These are phyloP conservation scores for Monilinia fructicola DNA, from an alignment of 2,329 filamentous ascomycete genomes.

Conservation along the genomic window DNA sequence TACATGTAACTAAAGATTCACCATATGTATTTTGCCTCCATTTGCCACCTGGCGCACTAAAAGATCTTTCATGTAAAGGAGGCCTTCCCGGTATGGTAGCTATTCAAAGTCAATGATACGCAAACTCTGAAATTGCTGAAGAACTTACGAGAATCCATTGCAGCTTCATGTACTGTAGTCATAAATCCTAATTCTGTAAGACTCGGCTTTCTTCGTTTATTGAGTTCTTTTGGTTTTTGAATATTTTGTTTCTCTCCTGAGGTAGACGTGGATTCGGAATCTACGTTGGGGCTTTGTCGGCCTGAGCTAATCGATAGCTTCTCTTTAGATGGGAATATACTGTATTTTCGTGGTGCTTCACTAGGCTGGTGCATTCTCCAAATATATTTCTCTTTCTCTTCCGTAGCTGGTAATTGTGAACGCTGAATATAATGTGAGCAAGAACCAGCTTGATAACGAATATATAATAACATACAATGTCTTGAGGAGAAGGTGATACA, in stretches of 20 bases:
- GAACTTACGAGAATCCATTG: constrained; percentile 69
- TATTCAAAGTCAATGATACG: constrained; percentile 38
- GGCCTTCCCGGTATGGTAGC: constrained; percentile 67
- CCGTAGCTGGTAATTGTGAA: constrained; percentile 25
- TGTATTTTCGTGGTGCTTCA: constrained; percentile 52
- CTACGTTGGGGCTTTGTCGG: constrained; percentile 50
- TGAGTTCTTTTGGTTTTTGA: constrained; percentile 57
- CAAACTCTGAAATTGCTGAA: constrained; percentile 1
- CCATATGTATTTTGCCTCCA: constrained; percentile 49
- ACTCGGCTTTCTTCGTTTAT: constrained; percentile 61
- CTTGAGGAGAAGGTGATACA: constrained; percentile 43
- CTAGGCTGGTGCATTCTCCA: constrained; percentile 62
- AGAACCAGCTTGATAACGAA: constrained; percentile 14
- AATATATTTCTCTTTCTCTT: constrained; percentile 50
- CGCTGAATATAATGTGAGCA: constrained; percentile 32
- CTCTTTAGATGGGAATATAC: constrained; percentile 57
- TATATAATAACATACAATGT: constrained; percentile 35
- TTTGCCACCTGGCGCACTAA: constrained; percentile 56
- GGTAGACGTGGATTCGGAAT: constrained; percentile 44
- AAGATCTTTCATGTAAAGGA: constrained; percentile 63
- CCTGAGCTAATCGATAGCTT: constrained; percentile 41
- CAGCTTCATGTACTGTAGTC: constrained; percentile 65
- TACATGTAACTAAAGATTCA: constrained; percentile 40
- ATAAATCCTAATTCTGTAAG: constrained; percentile 65
- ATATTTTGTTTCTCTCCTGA: constrained; percentile 40